Evolutionary conservation across 2,329 filamentous ascomycete genomes (phyloP), one percentile per base, ranked within the genome.

Genomic region (Alternaria dauci): DNA sequence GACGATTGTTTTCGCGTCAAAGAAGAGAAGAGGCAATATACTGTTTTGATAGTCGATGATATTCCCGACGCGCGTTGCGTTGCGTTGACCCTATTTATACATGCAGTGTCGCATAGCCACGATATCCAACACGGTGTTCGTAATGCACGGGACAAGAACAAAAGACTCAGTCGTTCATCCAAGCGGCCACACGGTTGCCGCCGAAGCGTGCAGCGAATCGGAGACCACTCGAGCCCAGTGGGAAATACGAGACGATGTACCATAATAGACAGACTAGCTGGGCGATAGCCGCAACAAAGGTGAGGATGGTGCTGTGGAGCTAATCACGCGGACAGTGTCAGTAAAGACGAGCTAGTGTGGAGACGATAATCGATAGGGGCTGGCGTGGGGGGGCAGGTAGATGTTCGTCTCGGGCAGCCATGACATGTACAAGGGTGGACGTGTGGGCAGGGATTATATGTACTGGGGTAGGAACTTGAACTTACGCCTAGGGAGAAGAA

Each of bases 211-310:
- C 92, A 59, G 93, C 93, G 68, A 97, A 88, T 61, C 94, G 90
- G 67, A 99, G 82, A 42, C 95, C 93, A 56, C 90, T 91, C 58
- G 91, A 92, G 41, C 95, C 95, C 94, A 98, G 97, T 26, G 95
- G 95, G 74, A 98, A 98, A 80, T 99, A 99, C 81, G 92, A 96
- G 79, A 98, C 89, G 47, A 97, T 85, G 81, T 98, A 98, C 94
- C 94, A 98, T 47, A 92, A 67, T 66, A 98, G 83, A 65, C 91
- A 91, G 54, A 89, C 89, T 55, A 98, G 84, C 78, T 99, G 95
- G 69, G 94, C 82, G 61, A 97, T 85, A 63, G 92, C 89, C 23
- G 93, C 91, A 65, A 97, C 82, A 55, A 98, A 84, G 16, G 95
- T 98, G 66, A 98, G 87, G 63, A 96, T 81, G 41, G 91, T 93